Evolutionary conservation across 805 yeast genomes (phyloP).

Genomic region (Starmerella bombicola): DNA sequence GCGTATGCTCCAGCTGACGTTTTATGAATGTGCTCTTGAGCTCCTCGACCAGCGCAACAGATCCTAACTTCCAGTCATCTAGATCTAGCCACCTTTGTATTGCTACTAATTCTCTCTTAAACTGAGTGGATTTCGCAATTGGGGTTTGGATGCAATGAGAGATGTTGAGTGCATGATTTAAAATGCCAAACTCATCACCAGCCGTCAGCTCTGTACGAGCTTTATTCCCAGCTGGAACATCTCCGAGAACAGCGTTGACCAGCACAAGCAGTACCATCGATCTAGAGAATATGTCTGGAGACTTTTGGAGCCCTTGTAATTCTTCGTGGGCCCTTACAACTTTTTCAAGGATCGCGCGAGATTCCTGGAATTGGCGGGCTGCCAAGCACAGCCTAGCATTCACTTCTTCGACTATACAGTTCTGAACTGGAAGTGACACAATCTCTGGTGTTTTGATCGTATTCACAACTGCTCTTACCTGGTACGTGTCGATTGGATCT

Average conservation of each 20-base stretch:
- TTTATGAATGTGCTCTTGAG: neutral
- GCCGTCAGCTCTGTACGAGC: neutral
- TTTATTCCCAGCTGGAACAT: too few relatives aligned
- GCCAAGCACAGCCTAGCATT: neutral
- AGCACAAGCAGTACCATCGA: conserved; percentile 1
- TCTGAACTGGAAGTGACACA: neutral
- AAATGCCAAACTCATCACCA: too few relatives aligned
- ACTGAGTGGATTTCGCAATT: too few relatives aligned
- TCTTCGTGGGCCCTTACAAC: conserved; percentile 6
- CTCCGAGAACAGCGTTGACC: conserved; percentile 1
- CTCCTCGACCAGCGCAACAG: neutral
- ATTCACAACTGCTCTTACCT: neutral
- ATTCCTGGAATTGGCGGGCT: neutral
- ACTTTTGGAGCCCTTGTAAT: neutral
- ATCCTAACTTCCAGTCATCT: neutral
- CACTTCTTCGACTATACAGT: neutral
- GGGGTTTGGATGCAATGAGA: too few relatives aligned
- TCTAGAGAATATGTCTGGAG: neutral
- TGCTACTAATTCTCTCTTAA: too few relatives aligned
- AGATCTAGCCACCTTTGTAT: neutral
- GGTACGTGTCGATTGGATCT: conserved; percentile 1
- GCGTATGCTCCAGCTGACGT: neutral
- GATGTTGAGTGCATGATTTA: too few relatives aligned
- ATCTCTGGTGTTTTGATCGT: neutral
- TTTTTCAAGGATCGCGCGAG: neutral